Base-by-base conservation (phyloP, 2,329 filamentous ascomycete species). In the Nemania sp. region DNA sequence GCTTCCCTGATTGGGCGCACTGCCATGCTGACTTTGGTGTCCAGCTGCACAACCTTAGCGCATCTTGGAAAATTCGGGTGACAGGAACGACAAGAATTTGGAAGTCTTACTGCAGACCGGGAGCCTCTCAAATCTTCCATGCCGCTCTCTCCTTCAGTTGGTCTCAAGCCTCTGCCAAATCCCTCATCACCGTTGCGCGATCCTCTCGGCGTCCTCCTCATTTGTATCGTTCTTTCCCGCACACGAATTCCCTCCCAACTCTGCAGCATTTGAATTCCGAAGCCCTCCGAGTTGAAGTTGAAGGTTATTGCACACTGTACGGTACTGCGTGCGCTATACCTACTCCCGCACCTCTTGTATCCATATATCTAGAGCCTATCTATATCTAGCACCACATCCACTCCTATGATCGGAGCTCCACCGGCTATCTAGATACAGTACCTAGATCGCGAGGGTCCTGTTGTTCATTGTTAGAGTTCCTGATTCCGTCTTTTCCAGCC, bases 341-440 rank as follows among this genome's bases (percentile, higher is more conserved):
- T n/a, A n/a, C 43, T 20, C n/a, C 43, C 7, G 20, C 24, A 22
- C 41, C 18, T 45, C 7, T 47, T 47, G n/a, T 24, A 47, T 47
- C 43, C 26, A 13, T n/a, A n/a, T n/a, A n/a, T 22, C 47, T n/a
- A 52, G 32, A 43, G 18, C 43, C 56, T n/a, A n/a, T n/a, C n/a
- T n/a, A n/a, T n/a, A n/a, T n/a, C n/a, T 61, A 68, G 59, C 32
- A 55, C 55, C 53, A 15, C 57, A 29, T 49, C 61, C 69, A 66
- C 73, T 75, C 70, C 68, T 73, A 66, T 59, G 38, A 69, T 72
- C 71, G 73, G 73, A 72, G 71, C 58, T 73, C 72, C 72, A 75
- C 70, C 62, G 54, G 26, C 49, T 53, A 55, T 56, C 65, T 58
- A 60, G n/a, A n/a, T n/a, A n/a, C n/a, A n/a, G n/a, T n/a, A n/a